Percentiles rank a stretch among this genome's conserved stretches.
Conservation (phyloP, 1,284 basidiomycete genomes). For the Ustilago xerochloae region DNA sequence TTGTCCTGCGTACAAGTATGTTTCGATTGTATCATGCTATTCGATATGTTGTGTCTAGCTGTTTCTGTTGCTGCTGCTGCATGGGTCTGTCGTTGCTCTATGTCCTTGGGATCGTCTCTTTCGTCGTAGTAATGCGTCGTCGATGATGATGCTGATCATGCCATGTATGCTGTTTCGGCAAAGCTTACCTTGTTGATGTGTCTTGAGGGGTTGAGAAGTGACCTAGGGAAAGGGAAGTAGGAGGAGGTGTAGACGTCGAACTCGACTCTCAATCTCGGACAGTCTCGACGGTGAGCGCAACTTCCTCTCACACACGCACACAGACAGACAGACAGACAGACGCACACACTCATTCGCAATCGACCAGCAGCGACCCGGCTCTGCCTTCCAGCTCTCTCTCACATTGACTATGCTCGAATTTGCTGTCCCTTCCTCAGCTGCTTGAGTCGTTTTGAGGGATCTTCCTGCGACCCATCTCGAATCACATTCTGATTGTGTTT, state of each 20-base stretch:
- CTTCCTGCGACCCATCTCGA: too few relatives aligned
- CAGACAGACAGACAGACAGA: too few relatives aligned
- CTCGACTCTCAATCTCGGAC: constrained; percentile 15
- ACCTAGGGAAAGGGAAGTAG: constrained; percentile 37
- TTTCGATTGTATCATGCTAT: background rate
- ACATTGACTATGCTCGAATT: too few relatives aligned
- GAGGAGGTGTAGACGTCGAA: constrained; percentile 25
- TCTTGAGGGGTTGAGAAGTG: constrained; percentile 51
- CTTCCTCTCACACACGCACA: too few relatives aligned
- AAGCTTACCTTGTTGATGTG: constrained; percentile 49
- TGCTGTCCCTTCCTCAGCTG: too few relatives aligned
- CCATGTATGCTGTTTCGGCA: constrained; percentile 20
- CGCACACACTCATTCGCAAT: too few relatives aligned
- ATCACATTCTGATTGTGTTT: too few relatives aligned
- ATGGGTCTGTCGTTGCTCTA: background rate
- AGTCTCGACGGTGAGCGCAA: constrained; percentile 1
- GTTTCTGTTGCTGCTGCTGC: background rate
- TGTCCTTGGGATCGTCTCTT: constrained; percentile 11
- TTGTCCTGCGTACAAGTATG: background rate
- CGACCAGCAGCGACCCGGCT: too few relatives aligned
- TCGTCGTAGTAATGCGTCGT: constrained; percentile 6
- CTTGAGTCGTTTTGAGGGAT: too few relatives aligned
- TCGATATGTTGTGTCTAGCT: background rate
- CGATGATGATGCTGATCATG: constrained; percentile 20
- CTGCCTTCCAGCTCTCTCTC: too few relatives aligned